Base-by-base conservation (phyloP, 164 flowering plant species). In the Piper betle region DNA sequence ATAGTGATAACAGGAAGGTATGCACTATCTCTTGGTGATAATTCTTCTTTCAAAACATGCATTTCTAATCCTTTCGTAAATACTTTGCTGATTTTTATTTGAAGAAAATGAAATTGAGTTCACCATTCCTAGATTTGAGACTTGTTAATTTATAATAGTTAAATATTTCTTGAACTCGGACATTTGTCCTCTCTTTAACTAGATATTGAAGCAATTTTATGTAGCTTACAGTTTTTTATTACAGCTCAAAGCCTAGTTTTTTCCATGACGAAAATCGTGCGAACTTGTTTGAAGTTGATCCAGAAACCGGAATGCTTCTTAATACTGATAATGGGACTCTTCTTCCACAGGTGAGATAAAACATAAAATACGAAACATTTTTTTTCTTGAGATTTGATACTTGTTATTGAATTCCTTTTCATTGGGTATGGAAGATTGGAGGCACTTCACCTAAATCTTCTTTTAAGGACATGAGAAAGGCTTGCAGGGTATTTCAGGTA, bases 1-100 rank as follows among this genome's bases (percentile, higher is more conserved):
- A 85, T 93, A 58, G 94, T 93, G 64, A 86, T 93, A 61, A 90
- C 98, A 67, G 98, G 98, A 71, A 93, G 99, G 98, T 91, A n/a
- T 19, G 65, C 15, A 46, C 50, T 46, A 2, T 15, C 12, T 46
- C 33, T 46, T 46, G 15, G 50, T 12, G 15, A 10, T 46, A 46
- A 6, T 46, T 3, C 15, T 15, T 46, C 12, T 15, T 46, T 46
- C 12, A 5, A 46, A 15, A 15, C 10, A 46, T 15, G 15, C 15
- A 15, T 46, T 6, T 54, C 20, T 17, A 18, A n/a, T 54, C 25
- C 20, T 53, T 53, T 25, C 33, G 33, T 53, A 53, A 54, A 54
- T 54, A 10, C 5, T 6, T 6, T 54, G 25, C 18, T 2, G 9
- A 8, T 54, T 54, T 18, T 20, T 54, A 18, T 54, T 16, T 17